A percentile compares a stretch with the other conserved stretches of the same genome.
Conservation (phyloP, 176 grass and related monocot species). For the Zea mays region DNA sequence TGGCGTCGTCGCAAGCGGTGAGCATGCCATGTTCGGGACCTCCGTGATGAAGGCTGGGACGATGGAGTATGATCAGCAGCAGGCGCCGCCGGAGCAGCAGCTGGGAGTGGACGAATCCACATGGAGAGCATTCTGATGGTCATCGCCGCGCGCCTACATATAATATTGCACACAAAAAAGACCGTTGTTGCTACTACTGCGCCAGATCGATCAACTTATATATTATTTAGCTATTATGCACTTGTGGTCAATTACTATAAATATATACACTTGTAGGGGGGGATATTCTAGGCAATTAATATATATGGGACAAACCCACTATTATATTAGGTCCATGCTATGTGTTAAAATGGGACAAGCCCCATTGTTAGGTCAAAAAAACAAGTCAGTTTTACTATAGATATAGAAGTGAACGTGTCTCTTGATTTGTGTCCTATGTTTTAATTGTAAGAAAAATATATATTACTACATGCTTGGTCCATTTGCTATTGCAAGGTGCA, state of each 20-base stretch:
- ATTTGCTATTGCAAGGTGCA: no score
- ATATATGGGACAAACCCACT: conserved; percentile 2
- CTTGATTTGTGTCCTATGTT: neutral
- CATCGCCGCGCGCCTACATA: no score
- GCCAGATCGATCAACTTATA: neutral
- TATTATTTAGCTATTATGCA: neutral
- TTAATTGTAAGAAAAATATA: neutral
- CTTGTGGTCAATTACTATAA: neutral
- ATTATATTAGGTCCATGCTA: neutral
- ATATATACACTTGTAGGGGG: neutral
- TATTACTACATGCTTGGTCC: no score
- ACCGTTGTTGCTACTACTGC: neutral
- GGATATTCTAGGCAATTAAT: neutral
- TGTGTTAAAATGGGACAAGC: conserved; percentile 13
- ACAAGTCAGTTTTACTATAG: neutral
- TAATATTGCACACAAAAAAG: neutral
- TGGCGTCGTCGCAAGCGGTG: conserved; percentile 27
- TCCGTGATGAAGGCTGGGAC: conserved; percentile 37
- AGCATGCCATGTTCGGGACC: conserved; percentile 43
- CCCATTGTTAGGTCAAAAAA: neutral
- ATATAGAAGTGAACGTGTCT: neutral
- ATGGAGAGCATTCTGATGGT: conserved; percentile 61
- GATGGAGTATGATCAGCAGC: conserved; percentile 51
- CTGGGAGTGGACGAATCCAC: conserved; percentile 48
- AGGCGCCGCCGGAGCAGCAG: conserved; percentile 25